Conservation (phyloP, 352 stramenopile genomes). For the Plasmopara viticola region DNA sequence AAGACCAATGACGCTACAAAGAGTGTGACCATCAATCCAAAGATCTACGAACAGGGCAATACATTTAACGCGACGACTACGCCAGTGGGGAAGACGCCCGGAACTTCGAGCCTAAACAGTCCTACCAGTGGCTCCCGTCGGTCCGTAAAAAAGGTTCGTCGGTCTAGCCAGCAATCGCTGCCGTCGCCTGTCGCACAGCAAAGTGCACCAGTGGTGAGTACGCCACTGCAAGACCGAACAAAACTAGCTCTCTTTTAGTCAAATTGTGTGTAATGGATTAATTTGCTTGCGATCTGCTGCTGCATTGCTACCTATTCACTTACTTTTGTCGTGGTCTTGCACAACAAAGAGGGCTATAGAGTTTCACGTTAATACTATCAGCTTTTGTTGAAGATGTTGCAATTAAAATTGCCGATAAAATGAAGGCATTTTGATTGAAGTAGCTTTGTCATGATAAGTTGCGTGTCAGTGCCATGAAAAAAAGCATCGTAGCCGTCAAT, state of each 20-base stretch:
- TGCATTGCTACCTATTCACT: not conserved
- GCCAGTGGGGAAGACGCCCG: conserved; percentile 18
- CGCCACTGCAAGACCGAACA: conserved; percentile 36
- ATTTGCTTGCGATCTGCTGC: not conserved
- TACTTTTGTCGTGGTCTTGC: not conserved
- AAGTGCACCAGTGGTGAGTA: conserved; percentile 10
- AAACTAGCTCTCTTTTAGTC: conserved; percentile 12
- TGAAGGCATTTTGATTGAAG: too few species aligned
- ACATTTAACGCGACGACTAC: conserved; percentile 12
- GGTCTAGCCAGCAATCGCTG: conserved; percentile 27
- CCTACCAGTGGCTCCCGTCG: conserved; percentile 17
- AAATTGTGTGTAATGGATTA: not conserved
- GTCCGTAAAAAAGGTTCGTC: conserved; percentile 27
- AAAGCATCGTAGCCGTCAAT: too few species aligned
- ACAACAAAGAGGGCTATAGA: too few species aligned
- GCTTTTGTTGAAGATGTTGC: too few species aligned
- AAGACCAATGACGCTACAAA: conserved; percentile 99
- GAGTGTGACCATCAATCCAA: conserved; percentile 98
- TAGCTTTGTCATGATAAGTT: too few species aligned
- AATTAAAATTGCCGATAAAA: too few species aligned
- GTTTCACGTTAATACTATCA: too few species aligned
- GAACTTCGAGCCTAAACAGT: conserved; percentile 18
- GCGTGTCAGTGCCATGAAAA: too few species aligned
- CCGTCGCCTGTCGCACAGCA: conserved; percentile 18
- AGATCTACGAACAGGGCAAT: conserved; percentile 61